Conservation (phyloP, 352 stramenopile species). For the Plasmopara viticola region DNA sequence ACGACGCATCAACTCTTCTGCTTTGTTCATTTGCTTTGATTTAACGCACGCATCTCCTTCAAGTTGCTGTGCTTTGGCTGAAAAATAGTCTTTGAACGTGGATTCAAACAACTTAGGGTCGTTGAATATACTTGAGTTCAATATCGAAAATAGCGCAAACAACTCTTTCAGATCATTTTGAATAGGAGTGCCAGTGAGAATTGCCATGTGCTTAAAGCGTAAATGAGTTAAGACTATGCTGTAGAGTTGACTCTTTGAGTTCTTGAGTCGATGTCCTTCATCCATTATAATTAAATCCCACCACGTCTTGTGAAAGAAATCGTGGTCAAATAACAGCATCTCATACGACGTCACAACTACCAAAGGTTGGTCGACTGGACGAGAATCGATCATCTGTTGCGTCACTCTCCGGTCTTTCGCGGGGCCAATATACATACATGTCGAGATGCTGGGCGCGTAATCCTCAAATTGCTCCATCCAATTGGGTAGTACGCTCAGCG, state of each 20-base stretch:
- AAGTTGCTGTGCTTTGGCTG: too few species aligned
- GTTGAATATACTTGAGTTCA: slow-evolving; percentile 85
- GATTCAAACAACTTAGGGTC: slow-evolving; percentile 6
- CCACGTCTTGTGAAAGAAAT: slow-evolving; percentile 41
- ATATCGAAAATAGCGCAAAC: slow-evolving; percentile 63
- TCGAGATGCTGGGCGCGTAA: slow-evolving; percentile 52
- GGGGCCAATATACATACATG: slow-evolving; percentile 46
- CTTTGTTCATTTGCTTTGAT: slow-evolving; percentile 30
- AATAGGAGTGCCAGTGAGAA: slow-evolving; percentile 83
- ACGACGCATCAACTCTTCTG: slow-evolving; percentile 49
- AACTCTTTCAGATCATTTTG: slow-evolving; percentile 85
- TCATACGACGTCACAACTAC: slow-evolving; percentile 76
- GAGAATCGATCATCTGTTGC: slow-evolving; percentile 19
- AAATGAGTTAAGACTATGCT: slow-evolving; percentile 37
- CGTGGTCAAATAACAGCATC: slow-evolving; percentile 51
- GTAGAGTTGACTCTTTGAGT: slow-evolving; percentile 53
- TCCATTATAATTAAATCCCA: slow-evolving; percentile 77
- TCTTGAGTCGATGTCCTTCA: slow-evolving; percentile 88
- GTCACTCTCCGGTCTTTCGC: slow-evolving; percentile 37
- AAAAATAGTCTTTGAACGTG: too few species aligned
- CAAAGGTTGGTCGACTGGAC: slow-evolving; percentile 17
- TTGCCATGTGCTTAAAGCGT: slow-evolving; percentile 36
- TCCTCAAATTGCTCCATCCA: slow-evolving; percentile 77
- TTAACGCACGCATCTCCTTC: too few species aligned
- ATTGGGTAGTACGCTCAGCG: slow-evolving; percentile 75